Conservation (phyloP, 2,329 filamentous ascomycete genomes). For the Alternaria burnsii region DNA sequence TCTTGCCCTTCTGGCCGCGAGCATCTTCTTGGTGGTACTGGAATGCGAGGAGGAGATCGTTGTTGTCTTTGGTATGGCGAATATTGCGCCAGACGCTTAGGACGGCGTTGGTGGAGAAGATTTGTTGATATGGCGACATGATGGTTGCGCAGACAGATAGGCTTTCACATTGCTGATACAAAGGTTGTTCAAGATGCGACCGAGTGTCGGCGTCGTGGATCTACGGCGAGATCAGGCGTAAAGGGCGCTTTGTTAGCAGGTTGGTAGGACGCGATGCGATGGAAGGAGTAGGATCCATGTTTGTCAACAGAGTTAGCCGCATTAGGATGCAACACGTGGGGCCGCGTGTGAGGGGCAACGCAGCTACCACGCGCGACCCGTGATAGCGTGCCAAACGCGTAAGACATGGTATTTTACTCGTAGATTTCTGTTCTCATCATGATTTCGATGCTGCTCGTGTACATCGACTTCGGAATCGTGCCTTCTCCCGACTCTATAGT, state of each 20-base stretch:
- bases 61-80: constrained; percentile 40
- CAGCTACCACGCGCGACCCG: constrained; percentile 6
- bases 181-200: background rate
- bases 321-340: constrained; percentile 20
- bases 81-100: constrained; percentile 48
- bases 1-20: constrained; percentile 25
- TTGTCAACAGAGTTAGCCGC: constrained; percentile 16
- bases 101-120: constrained; percentile 45
- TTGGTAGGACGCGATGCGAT: constrained; percentile 10
- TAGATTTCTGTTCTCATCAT: constrained; percentile 1
- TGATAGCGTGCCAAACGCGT: constrained; percentile 1
- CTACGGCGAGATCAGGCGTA: background rate
- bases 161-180: constrained; percentile 26
- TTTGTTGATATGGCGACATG: constrained; percentile 45
- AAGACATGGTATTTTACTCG: background rate
- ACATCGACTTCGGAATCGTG: constrained; percentile 4
- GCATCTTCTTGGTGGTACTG: constrained; percentile 44
- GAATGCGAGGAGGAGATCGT: constrained; percentile 45
- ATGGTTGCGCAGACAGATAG: constrained; percentile 10
- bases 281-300: constrained; percentile 12
- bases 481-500: constrained; percentile 12
- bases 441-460: constrained; percentile 3
- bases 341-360: constrained; percentile 22
- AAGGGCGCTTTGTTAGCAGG: constrained; percentile 12
- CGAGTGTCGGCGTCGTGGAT: background rate